Evolutionary conservation across 768 basidiomycete genomes (phyloP), one percentile per base, ranked within the genome.

Genomic region (Dendrothele bispora): DNA sequence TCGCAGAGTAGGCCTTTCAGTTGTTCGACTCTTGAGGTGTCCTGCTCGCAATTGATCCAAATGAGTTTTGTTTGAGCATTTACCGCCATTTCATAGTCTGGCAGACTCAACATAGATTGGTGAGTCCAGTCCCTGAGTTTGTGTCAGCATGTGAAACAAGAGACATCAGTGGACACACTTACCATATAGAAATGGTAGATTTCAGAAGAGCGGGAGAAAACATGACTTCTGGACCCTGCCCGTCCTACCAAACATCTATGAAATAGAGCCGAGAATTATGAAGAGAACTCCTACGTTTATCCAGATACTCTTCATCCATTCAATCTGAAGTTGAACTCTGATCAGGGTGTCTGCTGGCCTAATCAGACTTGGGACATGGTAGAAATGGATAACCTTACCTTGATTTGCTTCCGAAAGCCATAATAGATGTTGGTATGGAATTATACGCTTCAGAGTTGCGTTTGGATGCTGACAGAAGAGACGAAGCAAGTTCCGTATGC

Each of bases 21-120:
- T 48, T 80, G 74, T 27, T 68, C 64, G 34, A 73, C 43, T 17
- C 80, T 77, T 29, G 67, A 59, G 17, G 49, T 52, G n/a, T 55
- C 51, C 21, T 65, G 55, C 44, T 68, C 65, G 40, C 73, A 73
- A 29, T 76, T 69, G 26, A 80, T 46, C 36, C 67, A 60, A 18
- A 63, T 52, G 41, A 79, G 55, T 30, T 56, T 61, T 7, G 70
- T 63, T 49, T 72, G 69, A 8, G 66, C 71, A 29, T 59, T 64
- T 51, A 82, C 56, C 14, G 62, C 57, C 7, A 48, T 43, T 55
- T 68, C 66, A 46, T 81, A 75, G 14, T 62, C 56, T 25, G 63
- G 60, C 21, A 79, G 60, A 5, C 68, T 68, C 22, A 53, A 51
- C 38, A 84, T 54, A 2, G 78, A 63, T 21, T 72, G 67, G 15